Evolutionary conservation across 1,284 basidiomycete species (phyloP), one percentile per base, ranked within the genome.

Genomic region (Apiotrichum brassicae): DNA sequence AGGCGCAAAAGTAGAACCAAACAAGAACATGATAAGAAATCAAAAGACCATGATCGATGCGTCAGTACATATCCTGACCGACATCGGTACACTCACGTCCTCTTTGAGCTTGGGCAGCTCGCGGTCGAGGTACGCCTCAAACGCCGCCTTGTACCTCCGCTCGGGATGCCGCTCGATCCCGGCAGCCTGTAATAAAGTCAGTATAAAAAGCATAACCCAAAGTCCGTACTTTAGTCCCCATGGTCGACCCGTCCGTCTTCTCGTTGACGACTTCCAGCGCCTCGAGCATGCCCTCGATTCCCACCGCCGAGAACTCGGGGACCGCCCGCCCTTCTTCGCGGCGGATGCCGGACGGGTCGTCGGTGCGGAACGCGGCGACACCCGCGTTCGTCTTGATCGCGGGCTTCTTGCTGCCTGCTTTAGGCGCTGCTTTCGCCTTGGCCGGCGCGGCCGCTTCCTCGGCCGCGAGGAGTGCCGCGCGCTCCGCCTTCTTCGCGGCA

Each of bases 121-220:
- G 4, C 82, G 78, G 60, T 97, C 92, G 65, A 87, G 82, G 74
- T 93, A 97, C 4, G 89, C 90, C 65, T 93, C 90, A 60, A 87
- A 92, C 6, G 91, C 87, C 34, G 84, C 90, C 82, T 93, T 93
- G 79, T 86, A 91, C 54, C 89, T 82, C 66, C 88, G 79, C 82
- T 98, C 93, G 43, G 93, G 93, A 78, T 98, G 93, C 44, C 80
- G 81, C 76, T 98, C 93, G 49, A 97, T 81, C 37, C 81, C 79
- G 32, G 86, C 88, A 6, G 92, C 93, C 70, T 86, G 81, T 9
- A 30, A n/a, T n/a, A n/a, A n/a, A n/a, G n/a, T n/a, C n/a, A n/a
- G n/a, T n/a, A n/a, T n/a, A n/a, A n/a, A n/a, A n/a, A n/a, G n/a
- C n/a, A n/a, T n/a, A n/a, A n/a, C n/a, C n/a, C n/a, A n/a, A n/a